Evolutionary conservation across 371 early-diverging fungal species (phyloP).

Genomic region (Catenaria anguillulae): DNA sequence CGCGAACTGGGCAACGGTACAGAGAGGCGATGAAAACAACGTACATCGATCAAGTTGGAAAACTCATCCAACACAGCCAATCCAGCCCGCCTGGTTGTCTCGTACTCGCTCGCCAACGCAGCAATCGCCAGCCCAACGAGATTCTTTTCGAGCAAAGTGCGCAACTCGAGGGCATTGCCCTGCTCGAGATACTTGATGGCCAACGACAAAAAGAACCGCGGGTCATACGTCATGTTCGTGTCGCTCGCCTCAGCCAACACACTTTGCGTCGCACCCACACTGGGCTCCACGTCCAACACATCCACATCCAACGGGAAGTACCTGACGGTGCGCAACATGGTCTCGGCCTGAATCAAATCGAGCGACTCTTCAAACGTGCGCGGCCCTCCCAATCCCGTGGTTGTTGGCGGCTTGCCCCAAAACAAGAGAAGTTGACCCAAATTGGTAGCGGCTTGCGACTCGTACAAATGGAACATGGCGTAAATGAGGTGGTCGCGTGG

Average conservation of each 20-base stretch:
- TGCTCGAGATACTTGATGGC: slow-evolving; percentile 41
- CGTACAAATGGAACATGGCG: slow-evolving; percentile 19
- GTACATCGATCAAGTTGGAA: slow-evolving; percentile 38
- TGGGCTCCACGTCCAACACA: background rate
- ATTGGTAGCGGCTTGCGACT: slow-evolving; percentile 17
- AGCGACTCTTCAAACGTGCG: slow-evolving; percentile 40
- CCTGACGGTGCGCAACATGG: slow-evolving; percentile 47
- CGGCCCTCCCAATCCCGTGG: slow-evolving; percentile 18
- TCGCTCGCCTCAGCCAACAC: slow-evolving; percentile 3
- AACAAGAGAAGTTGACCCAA: slow-evolving; percentile 14
- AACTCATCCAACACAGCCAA: slow-evolving; percentile 52
- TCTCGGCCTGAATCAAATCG: slow-evolving; percentile 39
- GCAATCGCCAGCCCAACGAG: slow-evolving; percentile 48
- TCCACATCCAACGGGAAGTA: slow-evolving; percentile 30
- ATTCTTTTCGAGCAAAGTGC: slow-evolving; percentile 50
- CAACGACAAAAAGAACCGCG: slow-evolving; percentile 52
- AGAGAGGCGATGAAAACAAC: background rate
- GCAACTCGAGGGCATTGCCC: slow-evolving; percentile 36
- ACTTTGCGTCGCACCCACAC: background rate
- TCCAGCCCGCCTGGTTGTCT: slow-evolving; percentile 36
- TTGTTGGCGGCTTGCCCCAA: slow-evolving; percentile 24
- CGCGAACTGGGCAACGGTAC: slow-evolving; percentile 9
- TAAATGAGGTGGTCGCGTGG: slow-evolving; percentile 17
- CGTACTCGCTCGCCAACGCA: slow-evolving; percentile 38
- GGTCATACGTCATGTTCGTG: slow-evolving; percentile 35